Conservation (phyloP, 73 alveolate genomes). For the Breviolum minutum region DNA sequence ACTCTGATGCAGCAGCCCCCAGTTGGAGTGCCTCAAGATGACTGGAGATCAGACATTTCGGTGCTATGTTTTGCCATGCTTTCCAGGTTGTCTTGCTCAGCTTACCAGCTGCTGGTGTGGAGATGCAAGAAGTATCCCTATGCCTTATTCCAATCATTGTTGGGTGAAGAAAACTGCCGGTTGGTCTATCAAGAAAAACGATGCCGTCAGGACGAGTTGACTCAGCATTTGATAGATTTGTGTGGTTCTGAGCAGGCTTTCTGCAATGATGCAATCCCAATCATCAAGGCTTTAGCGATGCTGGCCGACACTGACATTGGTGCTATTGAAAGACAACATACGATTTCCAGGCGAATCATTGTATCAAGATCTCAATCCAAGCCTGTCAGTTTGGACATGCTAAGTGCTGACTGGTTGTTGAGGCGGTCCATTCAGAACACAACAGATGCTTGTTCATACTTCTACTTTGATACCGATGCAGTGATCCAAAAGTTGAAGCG, state of each 20-base stretch:
- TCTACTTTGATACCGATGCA: background rate
- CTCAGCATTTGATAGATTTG: background rate
- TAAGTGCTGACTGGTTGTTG: background rate
- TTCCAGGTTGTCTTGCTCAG: background rate
- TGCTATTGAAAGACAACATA: background rate
- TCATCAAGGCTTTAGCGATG: background rate
- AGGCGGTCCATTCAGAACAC: background rate
- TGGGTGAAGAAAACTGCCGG: background rate
- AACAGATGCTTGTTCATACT: background rate
- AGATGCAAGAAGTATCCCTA: background rate
- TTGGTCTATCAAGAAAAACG: background rate
- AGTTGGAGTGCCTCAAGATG: background rate
- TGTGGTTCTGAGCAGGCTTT: background rate
- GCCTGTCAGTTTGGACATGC: background rate
- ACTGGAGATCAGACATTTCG: background rate
- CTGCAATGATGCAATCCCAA: background rate
- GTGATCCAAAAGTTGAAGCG: background rate
- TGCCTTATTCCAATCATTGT: background rate
- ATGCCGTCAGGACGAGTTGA: background rate
- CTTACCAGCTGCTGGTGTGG: background rate
- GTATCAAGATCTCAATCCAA: background rate
- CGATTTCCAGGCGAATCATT: background rate
- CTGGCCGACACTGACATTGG: background rate
- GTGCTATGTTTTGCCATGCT: background rate
- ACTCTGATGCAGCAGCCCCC: background rate